These are phyloP conservation scores for Exidia glandulosa DNA, from an alignment of 768 basidiomycete species.

Conservation along the genomic window DNA sequence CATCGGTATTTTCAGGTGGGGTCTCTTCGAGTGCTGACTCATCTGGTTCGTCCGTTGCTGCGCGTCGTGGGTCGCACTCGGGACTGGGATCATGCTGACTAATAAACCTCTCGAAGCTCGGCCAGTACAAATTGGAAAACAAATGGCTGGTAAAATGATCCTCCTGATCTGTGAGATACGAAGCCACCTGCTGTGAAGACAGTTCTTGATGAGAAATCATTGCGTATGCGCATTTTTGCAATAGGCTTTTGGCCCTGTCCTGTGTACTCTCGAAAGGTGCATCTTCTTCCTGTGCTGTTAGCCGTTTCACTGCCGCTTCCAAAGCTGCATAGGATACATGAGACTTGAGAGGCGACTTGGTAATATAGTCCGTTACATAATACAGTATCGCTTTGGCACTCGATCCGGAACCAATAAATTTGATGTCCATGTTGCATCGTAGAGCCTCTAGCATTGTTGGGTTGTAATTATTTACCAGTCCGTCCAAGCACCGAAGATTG, in stretches of 20 bases:
- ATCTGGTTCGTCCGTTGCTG: not conserved
- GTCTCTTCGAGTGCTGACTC: not conserved
- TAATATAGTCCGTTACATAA: conserved; percentile 41
- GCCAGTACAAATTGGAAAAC: conserved; percentile 27
- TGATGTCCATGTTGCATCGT: conserved; percentile 37
- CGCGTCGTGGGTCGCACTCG: conserved; percentile 9
- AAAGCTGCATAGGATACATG: conserved; percentile 31
- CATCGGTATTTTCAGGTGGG: not conserved
- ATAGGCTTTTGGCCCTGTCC: conserved; percentile 18
- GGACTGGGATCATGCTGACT: conserved; percentile 13
- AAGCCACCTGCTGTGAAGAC: conserved; percentile 26
- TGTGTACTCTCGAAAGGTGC: conserved; percentile 10
- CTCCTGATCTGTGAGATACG: conserved; percentile 22
- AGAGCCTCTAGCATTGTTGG: conserved; percentile 24
- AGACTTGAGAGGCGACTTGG: conserved; percentile 30
- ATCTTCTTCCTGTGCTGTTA: conserved; percentile 15
- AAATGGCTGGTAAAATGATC: conserved; percentile 29
- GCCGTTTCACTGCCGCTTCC: conserved; percentile 22
- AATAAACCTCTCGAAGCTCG: conserved; percentile 17
- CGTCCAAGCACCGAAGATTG: conserved; percentile 22
- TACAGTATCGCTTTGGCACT: conserved; percentile 31
- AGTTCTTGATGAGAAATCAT: conserved; percentile 30
- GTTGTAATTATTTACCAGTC: conserved; percentile 35
- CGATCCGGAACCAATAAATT: conserved; percentile 31
- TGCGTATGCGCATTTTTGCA: conserved; percentile 26